These are phyloP conservation scores for Lathyrus sativus DNA, from an alignment of 306 rosid genomes.

Conservation along the genomic window DNA sequence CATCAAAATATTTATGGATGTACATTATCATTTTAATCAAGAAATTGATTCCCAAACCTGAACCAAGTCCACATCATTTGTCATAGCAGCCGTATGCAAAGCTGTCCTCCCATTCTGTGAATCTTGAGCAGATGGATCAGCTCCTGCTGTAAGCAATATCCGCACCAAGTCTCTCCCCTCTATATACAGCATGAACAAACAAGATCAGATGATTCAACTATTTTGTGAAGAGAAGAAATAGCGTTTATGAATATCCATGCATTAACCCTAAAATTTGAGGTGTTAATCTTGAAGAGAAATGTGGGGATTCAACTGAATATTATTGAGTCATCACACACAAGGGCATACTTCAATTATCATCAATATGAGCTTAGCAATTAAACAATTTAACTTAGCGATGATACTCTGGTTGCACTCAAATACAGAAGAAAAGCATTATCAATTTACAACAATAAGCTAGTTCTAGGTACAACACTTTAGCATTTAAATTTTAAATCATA, in stretches of 20 bases:
- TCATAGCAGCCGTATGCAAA: conserved; percentile 93
- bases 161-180: conserved; percentile 95
- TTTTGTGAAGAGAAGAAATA: conserved; percentile 14
- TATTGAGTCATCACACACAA: conserved; percentile 12
- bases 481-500: conserved; percentile 7
- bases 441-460: conserved; percentile 6
- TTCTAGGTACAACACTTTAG: conserved; percentile 10
- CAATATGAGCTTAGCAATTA: conserved; percentile 16
- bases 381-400: conserved; percentile 5
- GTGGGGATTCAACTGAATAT: conserved; percentile 2
- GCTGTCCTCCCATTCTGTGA: conserved; percentile 91
- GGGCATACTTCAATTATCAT: conserved; percentile 13
- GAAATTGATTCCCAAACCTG: conserved; percentile 54
- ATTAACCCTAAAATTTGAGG: conserved; percentile 23
- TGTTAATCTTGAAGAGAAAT: neutral
- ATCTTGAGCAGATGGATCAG: conserved; percentile 92
- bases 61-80: conserved; percentile 83
- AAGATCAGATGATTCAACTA: conserved; percentile 34
- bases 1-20: conserved; percentile 27
- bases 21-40: conserved; percentile 29
- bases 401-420: neutral
- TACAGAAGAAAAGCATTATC: conserved; percentile 11
- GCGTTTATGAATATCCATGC: conserved; percentile 2
- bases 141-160: conserved; percentile 86
- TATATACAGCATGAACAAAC: conserved; percentile 41